These are phyloP conservation scores for Populus hybrid DNA, from an alignment of 441 rosid genomes.

Conservation along the genomic window DNA sequence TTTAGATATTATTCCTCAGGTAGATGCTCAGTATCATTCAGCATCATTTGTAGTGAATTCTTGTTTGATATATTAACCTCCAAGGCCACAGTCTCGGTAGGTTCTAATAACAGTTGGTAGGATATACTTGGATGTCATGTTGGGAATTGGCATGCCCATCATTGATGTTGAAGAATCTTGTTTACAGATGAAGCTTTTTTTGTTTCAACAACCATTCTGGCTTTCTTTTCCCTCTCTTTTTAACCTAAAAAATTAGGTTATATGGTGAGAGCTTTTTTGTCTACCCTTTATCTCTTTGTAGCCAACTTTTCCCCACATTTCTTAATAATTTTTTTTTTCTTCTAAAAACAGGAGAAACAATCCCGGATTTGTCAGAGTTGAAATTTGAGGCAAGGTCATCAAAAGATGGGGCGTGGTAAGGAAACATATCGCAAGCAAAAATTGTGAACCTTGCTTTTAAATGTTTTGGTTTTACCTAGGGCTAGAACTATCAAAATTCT, in stretches of 20 bases:
- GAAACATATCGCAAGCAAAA: neutral
- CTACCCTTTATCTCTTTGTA: neutral
- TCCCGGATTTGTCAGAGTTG: conserved; percentile 36
- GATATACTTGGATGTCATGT: neutral
- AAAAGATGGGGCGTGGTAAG: conserved; percentile 74
- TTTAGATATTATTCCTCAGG: neutral
- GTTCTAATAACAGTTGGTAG: neutral
- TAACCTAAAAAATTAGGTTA: neutral
- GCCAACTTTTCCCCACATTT: neutral
- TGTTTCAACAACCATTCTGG: neutral
- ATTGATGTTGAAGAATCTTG: neutral
- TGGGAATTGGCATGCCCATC: neutral
- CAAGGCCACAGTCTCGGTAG: neutral
- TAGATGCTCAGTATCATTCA: neutral
- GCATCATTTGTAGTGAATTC: neutral
- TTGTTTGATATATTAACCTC: neutral
- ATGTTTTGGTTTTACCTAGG: neutral
- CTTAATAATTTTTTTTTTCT: neutral
- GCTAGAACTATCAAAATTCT: neutral
- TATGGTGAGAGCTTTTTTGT: neutral
- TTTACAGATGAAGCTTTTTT: neutral
- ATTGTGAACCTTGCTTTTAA: neutral
- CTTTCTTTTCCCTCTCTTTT: neutral
- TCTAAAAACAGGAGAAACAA: conserved; percentile 29
- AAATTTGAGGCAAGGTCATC: conserved; percentile 68